These are phyloP conservation scores for Apiospora saccharicola DNA, from an alignment of 2,329 filamentous ascomycete genomes.

Conservation along the genomic window DNA sequence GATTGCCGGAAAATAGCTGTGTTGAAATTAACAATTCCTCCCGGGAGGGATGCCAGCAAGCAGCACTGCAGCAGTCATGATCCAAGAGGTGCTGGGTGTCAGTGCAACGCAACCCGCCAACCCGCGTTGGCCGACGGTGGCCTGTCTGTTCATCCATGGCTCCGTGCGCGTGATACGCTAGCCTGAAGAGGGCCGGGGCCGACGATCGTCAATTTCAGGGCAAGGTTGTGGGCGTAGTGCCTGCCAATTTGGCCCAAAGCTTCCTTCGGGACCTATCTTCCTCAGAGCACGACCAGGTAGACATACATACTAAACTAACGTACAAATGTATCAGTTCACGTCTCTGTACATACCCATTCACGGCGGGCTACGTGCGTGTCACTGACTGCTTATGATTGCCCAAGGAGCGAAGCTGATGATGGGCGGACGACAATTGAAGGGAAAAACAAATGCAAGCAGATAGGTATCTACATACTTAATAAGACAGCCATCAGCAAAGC, in stretches of 20 bases:
- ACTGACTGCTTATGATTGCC: neutral
- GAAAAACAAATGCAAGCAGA: neutral
- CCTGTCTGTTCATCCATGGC: neutral
- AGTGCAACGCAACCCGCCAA: slow-evolving; percentile 13
- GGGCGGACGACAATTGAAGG: neutral
- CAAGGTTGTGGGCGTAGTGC: slow-evolving; percentile 17
- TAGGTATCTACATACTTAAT: no score
- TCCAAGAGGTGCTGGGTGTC: neutral
- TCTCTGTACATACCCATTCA: neutral
- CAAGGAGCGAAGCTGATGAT: neutral
- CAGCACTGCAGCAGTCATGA: neutral
- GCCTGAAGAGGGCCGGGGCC: neutral
- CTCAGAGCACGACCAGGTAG: neutral
- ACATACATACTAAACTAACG: no score
- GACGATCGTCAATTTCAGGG: slow-evolving; percentile 16
- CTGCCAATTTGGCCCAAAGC: slow-evolving; percentile 17
- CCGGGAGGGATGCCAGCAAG: neutral
- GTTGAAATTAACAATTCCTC: neutral
- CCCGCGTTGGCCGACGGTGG: neutral
- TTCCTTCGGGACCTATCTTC: neutral
- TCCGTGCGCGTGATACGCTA: slow-evolving; percentile 8
- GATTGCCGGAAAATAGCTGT: neutral
- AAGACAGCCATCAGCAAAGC: neutral
- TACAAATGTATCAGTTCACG: no score
- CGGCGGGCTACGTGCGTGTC: neutral